Evolutionary conservation across 495 filamentous ascomycete genomes (phyloP).

Genomic region (Aspergillus nanangensis): DNA sequence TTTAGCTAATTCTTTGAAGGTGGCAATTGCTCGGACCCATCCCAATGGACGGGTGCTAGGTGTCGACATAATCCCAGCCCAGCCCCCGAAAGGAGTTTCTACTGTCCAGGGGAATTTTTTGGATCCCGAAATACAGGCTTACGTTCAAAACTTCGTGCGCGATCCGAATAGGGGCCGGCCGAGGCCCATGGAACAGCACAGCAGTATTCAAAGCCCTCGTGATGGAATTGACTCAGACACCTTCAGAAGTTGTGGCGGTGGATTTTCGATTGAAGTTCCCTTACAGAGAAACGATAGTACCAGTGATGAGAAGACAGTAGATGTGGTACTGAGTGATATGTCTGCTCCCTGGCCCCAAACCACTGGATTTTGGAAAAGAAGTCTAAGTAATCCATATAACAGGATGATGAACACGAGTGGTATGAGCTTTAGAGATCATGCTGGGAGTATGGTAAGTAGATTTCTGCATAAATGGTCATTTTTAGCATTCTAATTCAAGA

Average conservation of each 20-base stretch:
- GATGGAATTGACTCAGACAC: too few species aligned
- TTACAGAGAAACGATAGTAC: too few species aligned
- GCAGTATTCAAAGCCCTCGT: too few species aligned
- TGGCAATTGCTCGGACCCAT: slow-evolving; percentile 72
- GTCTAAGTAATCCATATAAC: slow-evolving; percentile 83
- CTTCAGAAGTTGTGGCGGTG: too few species aligned
- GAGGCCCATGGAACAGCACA: too few species aligned
- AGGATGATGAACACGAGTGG: slow-evolving; percentile 99
- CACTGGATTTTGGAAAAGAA: slow-evolving; percentile 73
- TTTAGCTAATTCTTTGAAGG: slow-evolving; percentile 30
- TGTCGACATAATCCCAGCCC: slow-evolving; percentile 88
- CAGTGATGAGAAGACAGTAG: slow-evolving; percentile 65
- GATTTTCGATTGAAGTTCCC: too few species aligned
- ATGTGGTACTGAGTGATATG: slow-evolving; percentile 98
- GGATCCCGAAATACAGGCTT: slow-evolving; percentile 58
- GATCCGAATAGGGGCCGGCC: slow-evolving; percentile 60
- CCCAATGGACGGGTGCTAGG: slow-evolving; percentile 79
- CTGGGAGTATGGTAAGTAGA: slow-evolving; percentile 82
- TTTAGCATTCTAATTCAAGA: slow-evolving; percentile 14
- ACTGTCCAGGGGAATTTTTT: slow-evolving; percentile 95
- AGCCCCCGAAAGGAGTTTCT: slow-evolving; percentile 82
- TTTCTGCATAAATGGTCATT: background rate
- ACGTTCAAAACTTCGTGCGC: slow-evolving; percentile 69
- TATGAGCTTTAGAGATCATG: slow-evolving; percentile 79
- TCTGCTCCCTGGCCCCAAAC: slow-evolving; percentile 88